phyloP scores from a whole-genome alignment of 257 asterid genomes.

The Solanum pimpinellifolium region DNA sequence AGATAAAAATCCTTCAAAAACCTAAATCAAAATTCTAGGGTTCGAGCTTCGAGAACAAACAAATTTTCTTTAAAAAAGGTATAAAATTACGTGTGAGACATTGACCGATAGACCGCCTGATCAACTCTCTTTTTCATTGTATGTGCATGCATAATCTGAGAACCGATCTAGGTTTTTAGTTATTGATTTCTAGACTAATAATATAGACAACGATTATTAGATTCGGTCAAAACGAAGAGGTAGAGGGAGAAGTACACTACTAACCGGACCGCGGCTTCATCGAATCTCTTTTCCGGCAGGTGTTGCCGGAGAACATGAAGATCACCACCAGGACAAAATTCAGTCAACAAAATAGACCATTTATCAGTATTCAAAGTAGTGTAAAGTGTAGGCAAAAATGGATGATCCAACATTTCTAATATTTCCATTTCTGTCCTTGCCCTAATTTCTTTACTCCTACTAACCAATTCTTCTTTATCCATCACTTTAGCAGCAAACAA shows the following conservation, averaged over 20 bases:
- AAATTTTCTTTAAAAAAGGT: rapidly evolving
- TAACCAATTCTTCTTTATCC: slow-evolving; percentile 66
- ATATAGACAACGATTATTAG: too few species aligned
- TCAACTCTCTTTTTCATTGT: too few species aligned
- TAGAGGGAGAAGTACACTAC: slow-evolving; percentile 16
- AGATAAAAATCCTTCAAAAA: neutral
- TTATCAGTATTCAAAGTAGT: slow-evolving; percentile 40
- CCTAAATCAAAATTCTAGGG: neutral
- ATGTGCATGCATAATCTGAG: too few species aligned
- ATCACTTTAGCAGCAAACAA: slow-evolving; percentile 65
- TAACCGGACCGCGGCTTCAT: slow-evolving; percentile 58
- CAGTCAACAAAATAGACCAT: slow-evolving; percentile 68
- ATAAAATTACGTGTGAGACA: too few species aligned
- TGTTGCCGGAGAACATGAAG: slow-evolving; percentile 72
- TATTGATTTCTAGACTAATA: too few species aligned
- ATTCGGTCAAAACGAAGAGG: too few species aligned
- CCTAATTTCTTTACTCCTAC: slow-evolving; percentile 56
- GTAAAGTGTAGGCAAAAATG: slow-evolving; percentile 66
- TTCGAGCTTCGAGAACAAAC: rapidly evolving
- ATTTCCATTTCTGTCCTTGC: slow-evolving; percentile 63
- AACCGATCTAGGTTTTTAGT: too few species aligned
- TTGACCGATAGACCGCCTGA: too few species aligned
- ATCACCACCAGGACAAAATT: slow-evolving; percentile 80
- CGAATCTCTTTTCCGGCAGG: slow-evolving; percentile 46
- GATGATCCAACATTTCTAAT: slow-evolving; percentile 69